Conservation (phyloP, 129 eudicot species). For the Logfia minima region DNA sequence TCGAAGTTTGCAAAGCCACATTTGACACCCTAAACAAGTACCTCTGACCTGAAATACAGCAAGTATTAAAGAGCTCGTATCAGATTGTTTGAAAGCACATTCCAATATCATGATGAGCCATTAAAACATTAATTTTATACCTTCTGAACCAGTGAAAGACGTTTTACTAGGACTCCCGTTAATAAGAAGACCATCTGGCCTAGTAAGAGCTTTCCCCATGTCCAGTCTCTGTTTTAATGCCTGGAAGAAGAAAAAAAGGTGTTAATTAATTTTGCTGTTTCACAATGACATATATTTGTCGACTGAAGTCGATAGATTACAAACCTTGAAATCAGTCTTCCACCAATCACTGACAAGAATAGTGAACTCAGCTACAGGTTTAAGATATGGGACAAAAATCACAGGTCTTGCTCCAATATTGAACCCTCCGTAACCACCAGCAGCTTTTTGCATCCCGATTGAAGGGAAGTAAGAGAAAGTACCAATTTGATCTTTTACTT, state of each 20-base stretch:
- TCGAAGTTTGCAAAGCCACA: slow-evolving; percentile 62
- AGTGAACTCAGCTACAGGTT: slow-evolving; percentile 62
- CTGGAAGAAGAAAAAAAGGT: slow-evolving; percentile 28
- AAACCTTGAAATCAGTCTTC: slow-evolving; percentile 74
- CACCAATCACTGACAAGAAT: slow-evolving; percentile 78
- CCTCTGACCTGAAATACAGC: slow-evolving; percentile 50
- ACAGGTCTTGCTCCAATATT: slow-evolving; percentile 55
- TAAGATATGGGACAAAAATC: slow-evolving; percentile 64
- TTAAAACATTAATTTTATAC: slow-evolving; percentile 13
- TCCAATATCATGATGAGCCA: not conserved
- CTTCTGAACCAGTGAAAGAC: slow-evolving; percentile 51
- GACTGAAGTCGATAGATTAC: slow-evolving; percentile 2
- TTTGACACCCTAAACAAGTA: slow-evolving; percentile 88
- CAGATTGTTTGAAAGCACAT: not conserved
- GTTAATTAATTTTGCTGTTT: not conserved
- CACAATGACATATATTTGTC: slow-evolving; percentile 1
- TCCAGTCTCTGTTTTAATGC: slow-evolving; percentile 46
- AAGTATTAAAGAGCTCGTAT: slow-evolving; percentile 1
- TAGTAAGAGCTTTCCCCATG: slow-evolving; percentile 53
- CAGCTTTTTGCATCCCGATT: slow-evolving; percentile 70
- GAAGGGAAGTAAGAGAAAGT: slow-evolving; percentile 68
- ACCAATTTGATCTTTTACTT: slow-evolving; percentile 90
- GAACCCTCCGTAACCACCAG: slow-evolving; percentile 77
- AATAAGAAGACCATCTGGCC: slow-evolving; percentile 64
- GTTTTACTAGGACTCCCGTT: slow-evolving; percentile 53